Base-by-base conservation (phyloP, 1,139 yeast species). In the Candida labiduridarum region DNA sequence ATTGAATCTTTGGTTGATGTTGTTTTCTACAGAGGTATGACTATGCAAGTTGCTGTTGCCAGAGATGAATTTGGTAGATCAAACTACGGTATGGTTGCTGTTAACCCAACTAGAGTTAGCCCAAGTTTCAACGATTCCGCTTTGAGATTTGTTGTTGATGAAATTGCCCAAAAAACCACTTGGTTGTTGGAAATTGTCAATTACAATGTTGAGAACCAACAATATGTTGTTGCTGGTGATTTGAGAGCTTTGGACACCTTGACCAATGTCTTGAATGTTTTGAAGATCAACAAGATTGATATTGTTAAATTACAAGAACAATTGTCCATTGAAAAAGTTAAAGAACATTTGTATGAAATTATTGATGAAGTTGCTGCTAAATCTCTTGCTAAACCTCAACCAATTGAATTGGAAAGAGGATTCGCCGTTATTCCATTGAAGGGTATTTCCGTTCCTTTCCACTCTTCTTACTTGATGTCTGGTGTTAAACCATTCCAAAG, bases 21-120 rank as follows among this genome's bases (percentile, higher is more conserved):
- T 70, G 99, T 94, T 45, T 94, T 94, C 82, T 95, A 94, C 82
- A 86, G 99, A 80, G 99, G 99, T 82, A 94, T 94, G 99, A 94
- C 99, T 45, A 94, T 94, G 99, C 99, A 94, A 80, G 99, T 94
- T 58, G 99, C 99, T 44, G 99, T 94, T 59, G 98, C 98, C 66
- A 86, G 99, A 76, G 99, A 94, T 73, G 82, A 85, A 52, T 69
- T 75, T 48, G 99, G 99, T 47, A 87, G 99, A 76, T 94, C 99
- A 54, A 94, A 95, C 79, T 94, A 94, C 66, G 98, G 99, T 79
- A 94, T 94, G 99, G 84, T 91, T 78, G 99, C 99, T 48, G 94
- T 94, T 53, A 94, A 95, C 76, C 99, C 99, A 65, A 82, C 96
- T 52, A 86, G 99, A 75, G 88, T 94, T 56, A 84, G 89, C 53